Conservation (phyloP, 2,329 filamentous ascomycete genomes). For the Sarocladium kiliense region DNA sequence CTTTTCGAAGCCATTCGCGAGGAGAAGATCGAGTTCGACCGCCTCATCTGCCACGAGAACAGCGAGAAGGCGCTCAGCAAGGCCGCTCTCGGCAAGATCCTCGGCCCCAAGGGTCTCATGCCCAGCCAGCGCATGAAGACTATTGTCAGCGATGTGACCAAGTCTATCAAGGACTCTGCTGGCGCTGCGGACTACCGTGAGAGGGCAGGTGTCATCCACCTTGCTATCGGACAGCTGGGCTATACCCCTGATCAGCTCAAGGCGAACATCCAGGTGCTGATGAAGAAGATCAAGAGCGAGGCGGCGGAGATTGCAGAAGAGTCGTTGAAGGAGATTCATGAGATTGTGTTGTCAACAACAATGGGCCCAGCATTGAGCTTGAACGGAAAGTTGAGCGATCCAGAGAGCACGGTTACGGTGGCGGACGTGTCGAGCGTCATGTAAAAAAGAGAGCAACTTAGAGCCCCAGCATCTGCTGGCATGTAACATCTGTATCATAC, state of each 20-base stretch:
- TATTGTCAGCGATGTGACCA: constrained; percentile 73
- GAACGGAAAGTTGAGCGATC: constrained; percentile 69
- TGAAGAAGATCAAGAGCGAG: constrained; percentile 74
- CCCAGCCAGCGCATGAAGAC: constrained; percentile 84
- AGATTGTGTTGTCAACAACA: constrained; percentile 79
- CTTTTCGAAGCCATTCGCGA: constrained; percentile 73
- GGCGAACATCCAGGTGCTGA: constrained; percentile 74
- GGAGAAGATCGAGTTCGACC: constrained; percentile 80
- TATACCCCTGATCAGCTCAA: constrained; percentile 85
- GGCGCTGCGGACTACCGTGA: constrained; percentile 87
- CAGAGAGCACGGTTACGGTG: constrained; percentile 50
- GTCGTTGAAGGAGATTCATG: constrained; percentile 41
- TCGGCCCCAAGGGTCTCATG: constrained; percentile 91
- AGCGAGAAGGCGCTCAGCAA: constrained; percentile 76
- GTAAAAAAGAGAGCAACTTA: constrained; percentile 29
- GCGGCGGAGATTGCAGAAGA: constrained; percentile 61
- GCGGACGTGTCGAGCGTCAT: constrained; percentile 49
- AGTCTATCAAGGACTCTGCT: constrained; percentile 74
- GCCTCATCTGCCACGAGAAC: constrained; percentile 78
- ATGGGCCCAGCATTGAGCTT: constrained; percentile 82
- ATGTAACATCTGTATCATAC: constrained; percentile 35
- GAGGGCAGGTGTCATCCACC: constrained; percentile 72
- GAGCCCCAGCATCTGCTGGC: not conserved
- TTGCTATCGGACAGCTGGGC: constrained; percentile 86
- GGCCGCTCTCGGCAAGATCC: constrained; percentile 70